These are phyloP conservation scores for Willaertia magna DNA, from an alignment of 208 protist species.

Conservation along the genomic window DNA sequence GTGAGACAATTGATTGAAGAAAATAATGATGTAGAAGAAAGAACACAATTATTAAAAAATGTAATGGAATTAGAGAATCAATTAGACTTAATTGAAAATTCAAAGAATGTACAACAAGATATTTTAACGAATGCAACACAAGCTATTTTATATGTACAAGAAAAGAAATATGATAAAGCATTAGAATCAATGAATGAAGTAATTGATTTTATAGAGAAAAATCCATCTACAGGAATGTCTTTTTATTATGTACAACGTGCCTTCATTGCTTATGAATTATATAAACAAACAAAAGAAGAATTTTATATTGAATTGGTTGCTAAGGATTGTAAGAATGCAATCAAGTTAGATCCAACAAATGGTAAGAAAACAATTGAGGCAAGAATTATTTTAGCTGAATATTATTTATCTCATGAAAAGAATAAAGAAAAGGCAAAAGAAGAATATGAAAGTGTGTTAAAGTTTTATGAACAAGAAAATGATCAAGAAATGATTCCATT, in stretches of 20 bases:
- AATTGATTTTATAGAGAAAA: background rate
- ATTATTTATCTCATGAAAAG: background rate
- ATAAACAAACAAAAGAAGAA: background rate
- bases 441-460: background rate
- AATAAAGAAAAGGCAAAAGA: background rate
- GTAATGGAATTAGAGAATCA: too few relatives aligned
- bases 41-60: too few relatives aligned
- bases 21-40: too few relatives aligned
- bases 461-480: background rate
- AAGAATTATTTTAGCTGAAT: background rate
- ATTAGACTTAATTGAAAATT: too few relatives aligned
- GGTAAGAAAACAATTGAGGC: background rate
- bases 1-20: too few relatives aligned
- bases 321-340: background rate
- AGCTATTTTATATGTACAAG: too few relatives aligned
- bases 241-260: background rate
- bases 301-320: background rate
- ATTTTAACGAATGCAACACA: too few relatives aligned
- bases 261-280: background rate
- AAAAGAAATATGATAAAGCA: too few relatives aligned
- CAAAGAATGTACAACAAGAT: too few relatives aligned
- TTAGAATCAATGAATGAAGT: background rate
- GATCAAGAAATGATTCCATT: background rate
- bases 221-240: background rate
- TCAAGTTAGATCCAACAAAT: background rate